A percentile compares a stretch with the other conserved stretches of the same genome.
Conservation (phyloP, 495 filamentous ascomycete genomes). For the Podospora comata region DNA sequence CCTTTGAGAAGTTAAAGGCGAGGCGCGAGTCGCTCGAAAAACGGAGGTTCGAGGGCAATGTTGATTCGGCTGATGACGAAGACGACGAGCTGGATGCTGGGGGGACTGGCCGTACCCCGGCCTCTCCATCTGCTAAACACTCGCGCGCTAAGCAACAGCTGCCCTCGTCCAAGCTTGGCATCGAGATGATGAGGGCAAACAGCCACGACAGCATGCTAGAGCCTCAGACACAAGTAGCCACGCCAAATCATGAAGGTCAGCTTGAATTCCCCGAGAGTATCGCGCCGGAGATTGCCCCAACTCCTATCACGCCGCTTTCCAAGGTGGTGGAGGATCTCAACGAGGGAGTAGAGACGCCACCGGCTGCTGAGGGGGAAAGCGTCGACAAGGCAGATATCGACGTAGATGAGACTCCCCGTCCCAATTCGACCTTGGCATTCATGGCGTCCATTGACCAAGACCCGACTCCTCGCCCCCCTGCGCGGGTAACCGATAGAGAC, state of each 20-base stretch:
- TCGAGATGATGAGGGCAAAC: slow-evolving; percentile 95
- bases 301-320: slow-evolving; percentile 18
- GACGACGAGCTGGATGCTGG: slow-evolving; percentile 78
- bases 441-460: slow-evolving; percentile 27
- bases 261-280: slow-evolving; percentile 17
- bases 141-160: slow-evolving; percentile 40
- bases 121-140: slow-evolving; percentile 42
- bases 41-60: slow-evolving; percentile 67
- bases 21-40: slow-evolving; percentile 75
- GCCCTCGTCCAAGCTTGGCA: slow-evolving; percentile 75
- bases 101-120: slow-evolving; percentile 36
- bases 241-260: slow-evolving; percentile 35
- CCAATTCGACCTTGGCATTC: slow-evolving; percentile 10
- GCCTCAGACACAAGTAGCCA: slow-evolving; percentile 41
- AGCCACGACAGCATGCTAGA: slow-evolving; percentile 73
- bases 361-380: not conserved
- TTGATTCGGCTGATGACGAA: slow-evolving; percentile 85
- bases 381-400: slow-evolving; percentile 2
- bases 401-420: slow-evolving; percentile 35
- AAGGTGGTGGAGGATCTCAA: not conserved
- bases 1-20: slow-evolving; percentile 72
- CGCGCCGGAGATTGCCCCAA: slow-evolving; percentile 8
- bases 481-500: slow-evolving; percentile 17
- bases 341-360: not conserved
- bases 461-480: slow-evolving; percentile 32